A percentile compares a stretch with the other conserved stretches of the same genome.
Conservation (phyloP, 441 rosid species). For the Erysimum cheiri region DNA sequence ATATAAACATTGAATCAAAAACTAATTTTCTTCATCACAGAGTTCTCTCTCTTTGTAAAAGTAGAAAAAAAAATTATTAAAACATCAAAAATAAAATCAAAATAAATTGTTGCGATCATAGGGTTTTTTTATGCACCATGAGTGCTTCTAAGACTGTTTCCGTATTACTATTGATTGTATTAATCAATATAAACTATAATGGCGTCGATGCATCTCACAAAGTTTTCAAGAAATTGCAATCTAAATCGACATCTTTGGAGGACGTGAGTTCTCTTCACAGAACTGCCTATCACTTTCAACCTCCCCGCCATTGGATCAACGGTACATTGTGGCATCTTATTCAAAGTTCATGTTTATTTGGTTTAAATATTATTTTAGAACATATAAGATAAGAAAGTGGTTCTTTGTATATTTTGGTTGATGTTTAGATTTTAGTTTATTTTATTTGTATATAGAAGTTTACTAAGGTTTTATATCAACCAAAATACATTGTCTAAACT, state of each 20-base stretch:
- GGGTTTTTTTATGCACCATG: conserved; percentile 39
- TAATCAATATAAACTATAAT: conserved; percentile 37
- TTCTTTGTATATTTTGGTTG: neutral
- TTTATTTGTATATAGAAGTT: too few species aligned
- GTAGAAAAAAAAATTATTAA: neutral
- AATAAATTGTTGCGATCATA: conserved; percentile 18
- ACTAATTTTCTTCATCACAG: conserved; percentile 16
- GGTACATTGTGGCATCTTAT: conserved; percentile 46
- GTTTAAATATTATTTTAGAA: neutral
- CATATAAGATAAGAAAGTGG: neutral
- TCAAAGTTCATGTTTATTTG: neutral
- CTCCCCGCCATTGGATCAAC: conserved; percentile 77
- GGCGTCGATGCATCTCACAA: conserved; percentile 46
- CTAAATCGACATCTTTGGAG: conserved; percentile 35
- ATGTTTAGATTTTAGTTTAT: too few species aligned
- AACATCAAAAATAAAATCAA: neutral
- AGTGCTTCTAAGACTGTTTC: conserved; percentile 17
- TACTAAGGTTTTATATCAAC: neutral
- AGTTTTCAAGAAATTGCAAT: conserved; percentile 41
- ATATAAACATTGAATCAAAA: neutral
- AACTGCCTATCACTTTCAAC: conserved; percentile 76
- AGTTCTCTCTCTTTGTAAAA: conserved; percentile 20
- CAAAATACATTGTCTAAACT: conserved; percentile 12
- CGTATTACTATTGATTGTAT: conserved; percentile 19
- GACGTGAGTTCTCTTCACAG: conserved; percentile 40